Conservation (phyloP, 306 rosid genomes). For the Benincasa hispida region DNA sequence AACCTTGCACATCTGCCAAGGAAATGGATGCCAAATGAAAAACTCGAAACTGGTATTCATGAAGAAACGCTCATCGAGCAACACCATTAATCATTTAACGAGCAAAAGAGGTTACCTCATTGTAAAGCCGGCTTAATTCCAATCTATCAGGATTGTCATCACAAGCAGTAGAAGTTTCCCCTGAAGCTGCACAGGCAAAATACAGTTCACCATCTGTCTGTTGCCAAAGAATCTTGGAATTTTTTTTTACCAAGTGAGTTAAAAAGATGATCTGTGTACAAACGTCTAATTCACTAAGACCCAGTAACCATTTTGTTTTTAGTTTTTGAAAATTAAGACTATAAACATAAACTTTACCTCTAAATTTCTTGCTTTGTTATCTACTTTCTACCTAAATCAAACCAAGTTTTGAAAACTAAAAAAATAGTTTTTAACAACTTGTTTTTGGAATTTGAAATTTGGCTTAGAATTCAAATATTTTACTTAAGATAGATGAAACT, state of each 20-base stretch:
- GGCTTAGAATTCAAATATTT: no score
- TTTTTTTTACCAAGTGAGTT: not conserved
- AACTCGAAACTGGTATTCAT: not conserved
- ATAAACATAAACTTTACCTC: no score
- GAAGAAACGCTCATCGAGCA: not conserved
- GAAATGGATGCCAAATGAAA: not conserved
- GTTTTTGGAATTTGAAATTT: no score
- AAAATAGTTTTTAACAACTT: no score
- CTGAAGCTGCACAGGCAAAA: conserved; percentile 41
- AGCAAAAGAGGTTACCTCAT: conserved; percentile 37
- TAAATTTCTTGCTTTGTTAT: no score
- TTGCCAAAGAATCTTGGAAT: not conserved
- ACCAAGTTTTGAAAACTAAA: no score
- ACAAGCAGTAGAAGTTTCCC: conserved; percentile 45
- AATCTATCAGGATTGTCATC: conserved; percentile 48
- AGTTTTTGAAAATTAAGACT: no score
- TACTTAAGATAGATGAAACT: no score
- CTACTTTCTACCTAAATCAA: no score
- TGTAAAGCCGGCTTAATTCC: conserved; percentile 64
- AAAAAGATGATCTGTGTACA: not conserved
- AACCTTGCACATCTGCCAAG: conserved; percentile 66
- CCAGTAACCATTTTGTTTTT: no score
- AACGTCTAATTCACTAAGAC: not conserved
- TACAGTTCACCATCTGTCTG: not conserved
- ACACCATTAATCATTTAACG: no score